These are phyloP conservation scores for Parathielavia appendiculata DNA, from an alignment of 495 filamentous ascomycete species.

Conservation along the genomic window DNA sequence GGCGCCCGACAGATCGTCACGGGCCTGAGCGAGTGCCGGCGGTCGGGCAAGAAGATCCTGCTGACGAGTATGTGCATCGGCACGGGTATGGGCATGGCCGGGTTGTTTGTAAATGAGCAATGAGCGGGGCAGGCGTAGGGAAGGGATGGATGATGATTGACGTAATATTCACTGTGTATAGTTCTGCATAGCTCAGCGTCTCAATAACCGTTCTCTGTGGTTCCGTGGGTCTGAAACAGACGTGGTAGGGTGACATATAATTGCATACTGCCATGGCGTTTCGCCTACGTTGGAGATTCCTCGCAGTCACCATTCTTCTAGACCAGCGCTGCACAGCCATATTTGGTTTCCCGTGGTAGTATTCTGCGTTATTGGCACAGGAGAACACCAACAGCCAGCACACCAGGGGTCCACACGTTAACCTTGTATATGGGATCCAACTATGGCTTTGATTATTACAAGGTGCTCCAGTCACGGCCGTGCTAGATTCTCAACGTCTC, in stretches of 20 bases:
- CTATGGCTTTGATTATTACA: too few species aligned
- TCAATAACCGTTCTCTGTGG: too few species aligned
- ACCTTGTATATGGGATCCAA: too few species aligned
- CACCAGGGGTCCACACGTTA: too few species aligned
- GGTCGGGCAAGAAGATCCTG: slow-evolving; percentile 75
- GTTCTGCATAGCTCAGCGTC: background rate
- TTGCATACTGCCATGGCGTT: background rate
- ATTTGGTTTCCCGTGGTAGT: too few species aligned
- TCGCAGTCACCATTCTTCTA: too few species aligned
- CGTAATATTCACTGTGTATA: background rate
- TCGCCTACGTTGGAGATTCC: too few species aligned
- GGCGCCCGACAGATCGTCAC: slow-evolving; percentile 78
- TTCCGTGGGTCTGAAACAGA: too few species aligned
- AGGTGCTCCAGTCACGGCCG: background rate
- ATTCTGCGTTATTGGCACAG: background rate
- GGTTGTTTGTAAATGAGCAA: slow-evolving; percentile 77
- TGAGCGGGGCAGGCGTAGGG: slow-evolving; percentile 7
- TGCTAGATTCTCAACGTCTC: background rate
- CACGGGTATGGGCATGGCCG: slow-evolving; percentile 78
- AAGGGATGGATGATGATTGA: background rate
- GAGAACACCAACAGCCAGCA: too few species aligned
- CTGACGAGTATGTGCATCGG: slow-evolving; percentile 87
- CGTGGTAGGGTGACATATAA: too few species aligned
- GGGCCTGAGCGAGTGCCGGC: slow-evolving; percentile 72
- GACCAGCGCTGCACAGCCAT: too few species aligned